These are phyloP conservation scores for Lecanicillium sp. DNA, from an alignment of 2,329 filamentous ascomycete species.

Conservation along the genomic window DNA sequence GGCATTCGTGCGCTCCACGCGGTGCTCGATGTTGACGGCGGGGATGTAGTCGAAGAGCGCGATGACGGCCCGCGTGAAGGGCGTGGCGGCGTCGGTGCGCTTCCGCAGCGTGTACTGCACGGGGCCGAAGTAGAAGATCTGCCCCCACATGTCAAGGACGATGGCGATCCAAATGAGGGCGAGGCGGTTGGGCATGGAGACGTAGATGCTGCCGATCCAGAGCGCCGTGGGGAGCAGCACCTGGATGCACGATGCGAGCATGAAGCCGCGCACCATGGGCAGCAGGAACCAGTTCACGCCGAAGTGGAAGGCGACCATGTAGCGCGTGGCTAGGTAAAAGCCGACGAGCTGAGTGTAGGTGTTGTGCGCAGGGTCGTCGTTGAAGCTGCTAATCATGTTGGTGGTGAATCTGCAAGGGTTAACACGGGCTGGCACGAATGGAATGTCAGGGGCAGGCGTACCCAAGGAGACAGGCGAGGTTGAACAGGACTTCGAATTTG, in stretches of 20 bases:
- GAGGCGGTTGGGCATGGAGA: slow-evolving; percentile 48
- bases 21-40: slow-evolving; percentile 60
- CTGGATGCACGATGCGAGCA: slow-evolving; percentile 42
- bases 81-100: slow-evolving; percentile 13
- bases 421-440: slow-evolving; percentile 8
- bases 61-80: slow-evolving; percentile 23
- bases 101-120: slow-evolving; percentile 24
- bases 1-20: slow-evolving; percentile 56
- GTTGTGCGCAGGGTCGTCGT: slow-evolving; percentile 31
- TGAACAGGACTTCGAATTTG: slow-evolving; percentile 52
- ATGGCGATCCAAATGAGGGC: slow-evolving; percentile 52
- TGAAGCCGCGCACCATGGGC: slow-evolving; percentile 52
- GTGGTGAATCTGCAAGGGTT: slow-evolving; percentile 43
- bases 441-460: slow-evolving; percentile 18
- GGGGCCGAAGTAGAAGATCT: slow-evolving; percentile 36
- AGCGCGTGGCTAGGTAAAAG: slow-evolving; percentile 54
- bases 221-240: slow-evolving; percentile 43
- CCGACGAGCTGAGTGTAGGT: slow-evolving; percentile 54
- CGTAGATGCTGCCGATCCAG: slow-evolving; percentile 56
- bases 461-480: slow-evolving; percentile 55
- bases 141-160: slow-evolving; percentile 45
- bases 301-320: slow-evolving; percentile 47
- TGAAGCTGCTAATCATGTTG: slow-evolving; percentile 54
- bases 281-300: slow-evolving; percentile 40
- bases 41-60: slow-evolving; percentile 53